Base-by-base conservation (phyloP, 1,284 basidiomycete genomes). In the Malassezia furfur region DNA sequence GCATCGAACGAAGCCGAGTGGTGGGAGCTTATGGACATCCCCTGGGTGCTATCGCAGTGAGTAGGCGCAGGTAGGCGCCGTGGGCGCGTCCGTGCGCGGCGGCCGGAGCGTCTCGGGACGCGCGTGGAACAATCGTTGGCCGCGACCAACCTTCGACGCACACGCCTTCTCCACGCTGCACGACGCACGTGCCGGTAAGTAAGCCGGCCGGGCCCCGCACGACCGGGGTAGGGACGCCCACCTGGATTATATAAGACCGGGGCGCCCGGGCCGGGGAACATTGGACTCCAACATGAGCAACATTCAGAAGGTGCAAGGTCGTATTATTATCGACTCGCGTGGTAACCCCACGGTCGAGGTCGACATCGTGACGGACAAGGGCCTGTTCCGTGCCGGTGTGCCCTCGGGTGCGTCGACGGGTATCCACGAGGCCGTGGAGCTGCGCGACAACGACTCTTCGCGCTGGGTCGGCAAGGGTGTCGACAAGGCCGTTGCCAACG, bases 331-430 rank as follows among this genome's bases (percentile, higher is more conserved):
- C 55, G 71, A 74, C 67, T 74, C 72, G 22, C 72, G 72, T 48
- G 72, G 72, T 52, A 74, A 74, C 70, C 72, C 72, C 53, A 74
- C 72, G 54, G 66, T 74, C 61, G 72, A 74, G 63, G 72, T 74
- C 31, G 72, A 74, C 65, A 56, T 74, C 37, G 57, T 54, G 48
- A 74, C 72, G 50, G 66, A 64, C 38, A 74, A 74, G 64, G 91
- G 93, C 64, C 85, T 85, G 68, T 98, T 86, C 86, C 86, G 89
- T 65, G 88, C 90, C 63, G 84, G 89, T 64, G 94, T 98, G 44
- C 94, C 94, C 54, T 96, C 91, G 57, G 94, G 94, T 77, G 94
- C 94, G 48, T 98, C 93, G 59, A 98, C 93, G 57, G 94, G 94
- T 81, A 81, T 90, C 68, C 90, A 98, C 79, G 94, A 99, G 80